A percentile compares a stretch with the other conserved stretches of the same genome.
Evolutionary conservation across 208 protist genomes (phyloP).

Genomic region (Kentomonas sorsogonicus): DNA sequence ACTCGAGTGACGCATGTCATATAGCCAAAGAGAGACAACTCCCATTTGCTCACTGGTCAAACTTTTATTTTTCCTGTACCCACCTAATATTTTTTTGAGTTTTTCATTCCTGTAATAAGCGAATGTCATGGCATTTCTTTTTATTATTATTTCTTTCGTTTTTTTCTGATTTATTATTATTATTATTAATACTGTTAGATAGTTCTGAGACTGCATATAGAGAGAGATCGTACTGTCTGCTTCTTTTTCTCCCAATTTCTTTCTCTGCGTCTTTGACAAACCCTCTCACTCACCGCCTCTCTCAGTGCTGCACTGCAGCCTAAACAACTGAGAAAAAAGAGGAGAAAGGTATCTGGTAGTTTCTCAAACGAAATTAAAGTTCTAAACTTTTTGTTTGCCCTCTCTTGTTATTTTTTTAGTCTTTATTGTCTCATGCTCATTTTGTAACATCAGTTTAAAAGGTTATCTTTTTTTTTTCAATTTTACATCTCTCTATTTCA

Average conservation of each 20-base stretch:
- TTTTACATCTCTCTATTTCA: neutral
- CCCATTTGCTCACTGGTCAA: no score
- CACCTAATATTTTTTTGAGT: neutral
- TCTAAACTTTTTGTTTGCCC: neutral
- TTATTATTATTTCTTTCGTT: slow-evolving; percentile 4
- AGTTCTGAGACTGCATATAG: neutral
- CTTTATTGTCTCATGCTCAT: neutral
- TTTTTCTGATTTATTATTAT: slow-evolving; percentile 2
- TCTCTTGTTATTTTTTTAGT: slow-evolving; percentile 6
- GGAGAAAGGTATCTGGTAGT: no score
- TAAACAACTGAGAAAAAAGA: no score
- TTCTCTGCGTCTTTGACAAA: no score
- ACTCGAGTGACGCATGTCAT: no score
- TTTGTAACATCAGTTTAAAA: neutral
- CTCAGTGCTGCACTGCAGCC: no score
- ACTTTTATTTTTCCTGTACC: no score
- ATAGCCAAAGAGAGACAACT: no score
- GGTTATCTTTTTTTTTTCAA: slow-evolving; percentile 5
- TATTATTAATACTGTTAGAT: neutral
- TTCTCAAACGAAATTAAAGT: no score
- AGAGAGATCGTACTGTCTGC: neutral
- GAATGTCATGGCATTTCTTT: neutral
- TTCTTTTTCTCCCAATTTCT: slow-evolving; percentile 12
- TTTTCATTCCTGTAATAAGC: neutral
- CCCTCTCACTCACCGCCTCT: no score